Conservation (phyloP, 2,329 filamentous ascomycete genomes). For the Colletotrichum sp. region DNA sequence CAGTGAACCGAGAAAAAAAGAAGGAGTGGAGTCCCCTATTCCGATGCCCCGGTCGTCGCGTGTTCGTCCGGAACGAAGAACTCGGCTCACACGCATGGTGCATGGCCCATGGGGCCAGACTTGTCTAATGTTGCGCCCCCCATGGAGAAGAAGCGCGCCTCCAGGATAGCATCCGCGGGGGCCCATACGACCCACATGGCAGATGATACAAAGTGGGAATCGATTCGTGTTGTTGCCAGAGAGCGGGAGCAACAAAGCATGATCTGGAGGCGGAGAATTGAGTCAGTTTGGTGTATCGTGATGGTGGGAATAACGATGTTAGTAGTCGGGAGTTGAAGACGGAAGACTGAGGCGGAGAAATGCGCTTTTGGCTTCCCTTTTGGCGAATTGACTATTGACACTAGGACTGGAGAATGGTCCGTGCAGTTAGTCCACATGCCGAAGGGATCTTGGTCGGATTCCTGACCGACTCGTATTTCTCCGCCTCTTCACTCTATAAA, state of each 20-base stretch:
- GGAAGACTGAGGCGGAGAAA: conserved; percentile 7
- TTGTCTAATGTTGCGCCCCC: neutral
- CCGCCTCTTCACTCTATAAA: conserved; percentile 1
- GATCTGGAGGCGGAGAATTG: conserved; percentile 9
- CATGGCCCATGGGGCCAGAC: neutral
- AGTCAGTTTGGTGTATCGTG: conserved; percentile 7
- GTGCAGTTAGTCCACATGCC: neutral
- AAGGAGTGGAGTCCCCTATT: neutral
- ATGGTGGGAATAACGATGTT: neutral
- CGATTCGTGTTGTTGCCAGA: neutral
- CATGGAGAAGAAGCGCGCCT: conserved; percentile 13
- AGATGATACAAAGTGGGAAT: neutral
- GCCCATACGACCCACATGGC: conserved; percentile 14
- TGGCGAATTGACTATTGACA: neutral
- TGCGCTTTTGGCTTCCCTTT: neutral
- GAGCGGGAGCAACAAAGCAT: neutral
- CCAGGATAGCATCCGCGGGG: conserved; percentile 1
- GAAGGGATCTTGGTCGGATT: neutral
- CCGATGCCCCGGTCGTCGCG: conserved; percentile 8
- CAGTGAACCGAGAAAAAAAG: neutral
- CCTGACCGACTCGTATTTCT: conserved; percentile 1
- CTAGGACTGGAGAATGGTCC: neutral
- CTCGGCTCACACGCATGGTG: neutral
- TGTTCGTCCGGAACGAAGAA: conserved; percentile 1
- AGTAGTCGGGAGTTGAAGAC: neutral